phyloP scores from a whole-genome alignment of 345 rosid species.

The Salix arbutifolia region DNA sequence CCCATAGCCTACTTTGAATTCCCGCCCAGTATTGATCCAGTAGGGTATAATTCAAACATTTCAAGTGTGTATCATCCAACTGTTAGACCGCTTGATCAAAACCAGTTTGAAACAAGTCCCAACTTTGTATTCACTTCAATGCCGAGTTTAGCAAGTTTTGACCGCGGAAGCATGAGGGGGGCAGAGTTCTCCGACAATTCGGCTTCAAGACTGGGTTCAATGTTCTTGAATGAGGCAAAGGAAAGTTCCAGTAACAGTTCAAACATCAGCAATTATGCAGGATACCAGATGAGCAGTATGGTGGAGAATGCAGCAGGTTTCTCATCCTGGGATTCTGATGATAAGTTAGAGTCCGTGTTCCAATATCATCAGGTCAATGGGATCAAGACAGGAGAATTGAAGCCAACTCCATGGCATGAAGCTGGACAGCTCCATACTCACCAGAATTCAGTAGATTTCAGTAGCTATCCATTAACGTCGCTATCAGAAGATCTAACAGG shows the following conservation, averaged over 20 bases:
- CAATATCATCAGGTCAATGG: conserved; percentile 39
- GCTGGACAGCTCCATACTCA: conserved; percentile 27
- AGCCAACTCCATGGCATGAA: conserved; percentile 35
- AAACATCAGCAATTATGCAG: conserved; percentile 41
- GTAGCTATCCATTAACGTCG: conserved; percentile 49
- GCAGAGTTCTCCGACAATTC: conserved; percentile 42
- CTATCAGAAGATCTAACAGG: conserved; percentile 53
- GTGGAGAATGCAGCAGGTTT: conserved; percentile 32
- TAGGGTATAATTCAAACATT: conserved; percentile 22
- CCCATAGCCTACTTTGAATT: conserved; percentile 38
- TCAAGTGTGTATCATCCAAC: conserved; percentile 19
- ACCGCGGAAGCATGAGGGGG: conserved; percentile 32
- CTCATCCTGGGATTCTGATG: conserved; percentile 28
- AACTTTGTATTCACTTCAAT: conserved; percentile 36
- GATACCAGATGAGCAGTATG: conserved; percentile 32
- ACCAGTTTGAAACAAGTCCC: conserved; percentile 29
- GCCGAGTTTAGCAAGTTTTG: conserved; percentile 44
- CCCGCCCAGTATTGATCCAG: conserved; percentile 20
- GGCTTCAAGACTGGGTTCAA: conserved; percentile 34
- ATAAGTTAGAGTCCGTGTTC: conserved; percentile 32
- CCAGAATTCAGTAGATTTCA: conserved; percentile 35
- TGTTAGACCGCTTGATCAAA: conserved; percentile 13
- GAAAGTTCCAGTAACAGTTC: conserved; percentile 53
- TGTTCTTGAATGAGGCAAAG: conserved; percentile 35
- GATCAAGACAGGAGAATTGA: conserved; percentile 34